Conservation (phyloP, 2,329 filamentous ascomycete genomes). For the Talaromyces atroroseus region DNA sequence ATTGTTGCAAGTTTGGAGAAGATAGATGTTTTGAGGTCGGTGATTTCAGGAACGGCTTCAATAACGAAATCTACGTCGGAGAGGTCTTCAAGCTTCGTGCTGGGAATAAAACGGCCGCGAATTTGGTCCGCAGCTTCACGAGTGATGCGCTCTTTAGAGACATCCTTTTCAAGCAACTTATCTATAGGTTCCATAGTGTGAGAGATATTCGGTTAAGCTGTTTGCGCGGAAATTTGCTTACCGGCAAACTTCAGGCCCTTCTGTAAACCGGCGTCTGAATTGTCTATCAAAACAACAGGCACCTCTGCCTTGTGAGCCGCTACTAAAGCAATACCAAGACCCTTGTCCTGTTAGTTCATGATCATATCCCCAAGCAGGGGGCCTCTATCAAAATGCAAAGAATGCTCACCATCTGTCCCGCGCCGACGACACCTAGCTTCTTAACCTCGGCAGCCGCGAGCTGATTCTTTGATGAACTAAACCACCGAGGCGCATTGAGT, state of each 20-base stretch:
- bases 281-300: slow-evolving; percentile 81
- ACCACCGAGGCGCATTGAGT: slow-evolving; percentile 47
- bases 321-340: slow-evolving; percentile 90
- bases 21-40: slow-evolving; percentile 78
- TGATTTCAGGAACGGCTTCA: slow-evolving; percentile 92
- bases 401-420: slow-evolving; percentile 80
- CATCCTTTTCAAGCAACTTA: slow-evolving; percentile 88
- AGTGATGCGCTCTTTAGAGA: slow-evolving; percentile 78
- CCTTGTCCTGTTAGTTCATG: slow-evolving; percentile 50
- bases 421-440: slow-evolving; percentile 83
- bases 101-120: slow-evolving; percentile 62
- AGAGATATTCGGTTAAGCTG: neutral
- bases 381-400: neutral
- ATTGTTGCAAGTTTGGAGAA: slow-evolving; percentile 78
- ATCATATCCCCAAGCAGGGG: neutral
- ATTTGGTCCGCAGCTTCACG: slow-evolving; percentile 72
- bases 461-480: slow-evolving; percentile 63
- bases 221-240: slow-evolving; percentile 37
- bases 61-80: slow-evolving; percentile 92
- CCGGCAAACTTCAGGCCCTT: slow-evolving; percentile 87
- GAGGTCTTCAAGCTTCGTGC: slow-evolving; percentile 70
- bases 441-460: slow-evolving; percentile 69
- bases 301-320: slow-evolving; percentile 79
- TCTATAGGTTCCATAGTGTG: slow-evolving; percentile 46
- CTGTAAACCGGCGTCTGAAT: slow-evolving; percentile 73